phyloP scores from a whole-genome alignment of 352 stramenopile genomes.

The Phytophthora ohioensis region DNA sequence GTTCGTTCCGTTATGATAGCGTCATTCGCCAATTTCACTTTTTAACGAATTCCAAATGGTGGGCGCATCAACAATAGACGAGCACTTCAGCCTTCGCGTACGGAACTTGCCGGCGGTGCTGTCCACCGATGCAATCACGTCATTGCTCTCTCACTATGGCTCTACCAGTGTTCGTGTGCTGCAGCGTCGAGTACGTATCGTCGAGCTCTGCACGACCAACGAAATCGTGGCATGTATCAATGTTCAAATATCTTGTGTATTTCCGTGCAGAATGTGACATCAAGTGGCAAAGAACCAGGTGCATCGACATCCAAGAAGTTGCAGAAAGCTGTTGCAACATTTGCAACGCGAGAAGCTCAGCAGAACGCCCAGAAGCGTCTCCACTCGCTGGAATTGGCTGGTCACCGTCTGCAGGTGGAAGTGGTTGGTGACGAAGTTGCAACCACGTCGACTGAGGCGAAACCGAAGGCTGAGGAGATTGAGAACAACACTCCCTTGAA shows the following conservation, averaged over 20 bases:
- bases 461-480: constrained; percentile 8
- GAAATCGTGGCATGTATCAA: constrained; percentile 15
- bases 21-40: constrained; percentile 14
- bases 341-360: constrained; percentile 38
- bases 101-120: constrained; percentile 67
- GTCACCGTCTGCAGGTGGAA: constrained; percentile 53
- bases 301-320: constrained; percentile 4
- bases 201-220: background rate
- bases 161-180: constrained; percentile 57
- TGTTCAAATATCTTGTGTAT: background rate
- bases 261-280: constrained; percentile 32
- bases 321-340: constrained; percentile 64
- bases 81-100: constrained; percentile 56
- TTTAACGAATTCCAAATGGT: constrained; percentile 8
- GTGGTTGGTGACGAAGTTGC: constrained; percentile 27
- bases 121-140: constrained; percentile 60
- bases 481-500: background rate
- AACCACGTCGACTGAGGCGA: constrained; percentile 12
- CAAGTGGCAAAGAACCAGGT: constrained; percentile 46
- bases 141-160: constrained; percentile 71
- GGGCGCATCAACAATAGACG: background rate
- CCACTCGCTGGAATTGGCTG: constrained; percentile 60
- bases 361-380: constrained; percentile 56
- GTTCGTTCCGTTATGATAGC: constrained; percentile 3
- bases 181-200: constrained; percentile 38